Percentiles rank a stretch among this genome's conserved stretches.
These are phyloP conservation scores for Cinnamomum micranthum DNA, from an alignment of 164 flowering plant species.

Conservation along the genomic window DNA sequence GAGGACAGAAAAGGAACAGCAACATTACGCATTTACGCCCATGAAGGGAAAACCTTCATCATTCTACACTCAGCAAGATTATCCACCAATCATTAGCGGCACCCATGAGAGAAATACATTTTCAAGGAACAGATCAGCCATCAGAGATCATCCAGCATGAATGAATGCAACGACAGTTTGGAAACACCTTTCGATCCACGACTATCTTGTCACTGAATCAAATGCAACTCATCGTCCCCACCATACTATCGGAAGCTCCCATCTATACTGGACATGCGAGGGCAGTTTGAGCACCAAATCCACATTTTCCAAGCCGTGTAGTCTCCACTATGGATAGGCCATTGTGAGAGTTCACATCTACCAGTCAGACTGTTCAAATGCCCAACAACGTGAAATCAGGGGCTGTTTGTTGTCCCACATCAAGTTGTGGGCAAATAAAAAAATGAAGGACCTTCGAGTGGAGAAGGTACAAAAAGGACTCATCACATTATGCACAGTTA, in stretches of 20 bases:
- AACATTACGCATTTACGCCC: no score
- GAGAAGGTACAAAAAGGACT: background rate
- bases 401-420: background rate
- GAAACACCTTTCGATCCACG: background rate
- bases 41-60: no score
- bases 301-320: background rate
- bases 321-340: background rate
- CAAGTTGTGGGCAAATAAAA: background rate
- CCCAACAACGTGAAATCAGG: background rate
- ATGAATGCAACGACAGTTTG: background rate
- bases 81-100: background rate
- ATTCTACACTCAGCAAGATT: background rate
- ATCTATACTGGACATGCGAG: background rate
- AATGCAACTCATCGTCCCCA: background rate
- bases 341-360: no score
- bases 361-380: background rate
- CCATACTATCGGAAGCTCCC: background rate
- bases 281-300: background rate
- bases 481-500: background rate
- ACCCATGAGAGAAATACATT: background rate
- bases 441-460: background rate
- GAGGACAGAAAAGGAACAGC: no score
- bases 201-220: background rate
- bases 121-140: background rate
- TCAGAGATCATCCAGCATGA: background rate